These are phyloP conservation scores for Penicillium bovifimosum DNA, from an alignment of 495 filamentous ascomycete genomes.

Conservation along the genomic window DNA sequence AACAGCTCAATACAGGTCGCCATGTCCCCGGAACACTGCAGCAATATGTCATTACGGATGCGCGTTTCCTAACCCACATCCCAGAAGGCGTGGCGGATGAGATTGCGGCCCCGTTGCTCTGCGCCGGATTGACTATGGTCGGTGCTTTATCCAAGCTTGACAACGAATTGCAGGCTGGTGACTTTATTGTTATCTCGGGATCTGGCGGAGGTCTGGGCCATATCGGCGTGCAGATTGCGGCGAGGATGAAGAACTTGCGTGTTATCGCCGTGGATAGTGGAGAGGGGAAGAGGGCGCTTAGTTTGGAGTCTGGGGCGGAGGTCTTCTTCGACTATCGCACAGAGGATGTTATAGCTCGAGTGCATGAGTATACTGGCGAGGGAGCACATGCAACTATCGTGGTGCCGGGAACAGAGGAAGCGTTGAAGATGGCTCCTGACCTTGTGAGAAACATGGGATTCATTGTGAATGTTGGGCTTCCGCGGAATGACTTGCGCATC, in stretches of 20 bases:
- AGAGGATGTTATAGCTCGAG: slow-evolving; percentile 22
- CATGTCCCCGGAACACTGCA: slow-evolving; percentile 36
- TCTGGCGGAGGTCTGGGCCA: slow-evolving; percentile 35
- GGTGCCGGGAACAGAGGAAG: slow-evolving; percentile 23
- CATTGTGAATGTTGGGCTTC: slow-evolving; percentile 28
- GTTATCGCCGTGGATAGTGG: slow-evolving; percentile 35
- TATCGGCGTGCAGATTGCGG: slow-evolving; percentile 32
- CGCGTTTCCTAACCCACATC: slow-evolving; percentile 24
- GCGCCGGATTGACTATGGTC: slow-evolving; percentile 31
- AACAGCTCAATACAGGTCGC: slow-evolving; percentile 32
- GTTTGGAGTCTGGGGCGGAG: slow-evolving; percentile 27
- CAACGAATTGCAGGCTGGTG: slow-evolving; percentile 16
- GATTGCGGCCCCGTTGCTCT: slow-evolving; percentile 31
- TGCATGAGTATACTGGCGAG: slow-evolving; percentile 26
- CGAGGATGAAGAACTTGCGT: slow-evolving; percentile 21
- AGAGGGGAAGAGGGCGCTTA: slow-evolving; percentile 25
- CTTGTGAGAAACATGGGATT: slow-evolving; percentile 27
- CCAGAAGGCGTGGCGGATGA: slow-evolving; percentile 24
- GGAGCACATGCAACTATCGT: slow-evolving; percentile 31
- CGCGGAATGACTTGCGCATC: slow-evolving; percentile 23
- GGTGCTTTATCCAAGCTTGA: slow-evolving; percentile 24
- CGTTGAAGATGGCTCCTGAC: slow-evolving; percentile 19
- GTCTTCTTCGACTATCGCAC: slow-evolving; percentile 28
- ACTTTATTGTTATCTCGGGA: slow-evolving; percentile 33
- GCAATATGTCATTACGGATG: slow-evolving; percentile 31